phyloP scores from a whole-genome alignment of 371 early-diverging fungal genomes.

The Syncephalastrum sp. region DNA sequence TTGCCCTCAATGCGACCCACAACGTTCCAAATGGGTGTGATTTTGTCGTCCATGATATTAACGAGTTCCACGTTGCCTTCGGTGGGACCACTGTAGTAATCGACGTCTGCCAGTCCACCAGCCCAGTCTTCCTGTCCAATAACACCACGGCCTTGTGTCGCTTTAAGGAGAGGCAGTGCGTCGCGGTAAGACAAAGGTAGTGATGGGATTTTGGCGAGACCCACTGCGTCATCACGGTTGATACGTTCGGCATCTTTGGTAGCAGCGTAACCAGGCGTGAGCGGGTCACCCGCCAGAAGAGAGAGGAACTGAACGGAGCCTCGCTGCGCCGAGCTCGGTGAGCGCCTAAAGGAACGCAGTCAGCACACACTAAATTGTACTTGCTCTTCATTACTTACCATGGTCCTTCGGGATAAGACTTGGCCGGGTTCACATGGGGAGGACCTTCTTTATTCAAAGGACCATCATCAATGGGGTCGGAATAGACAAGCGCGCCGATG shows the following conservation, averaged over 20 bases:
- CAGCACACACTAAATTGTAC: background rate
- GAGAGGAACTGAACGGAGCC: slow-evolving; percentile 57
- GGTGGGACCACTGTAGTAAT: slow-evolving; percentile 60
- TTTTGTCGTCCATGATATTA: slow-evolving; percentile 54
- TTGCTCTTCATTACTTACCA: slow-evolving; percentile 26
- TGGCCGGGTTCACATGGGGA: slow-evolving; percentile 31
- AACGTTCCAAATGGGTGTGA: slow-evolving; percentile 65
- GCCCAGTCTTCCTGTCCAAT: slow-evolving; percentile 32
- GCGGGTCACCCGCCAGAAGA: slow-evolving; percentile 62
- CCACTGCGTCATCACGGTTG: slow-evolving; percentile 40
- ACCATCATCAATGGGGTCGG: slow-evolving; percentile 28
- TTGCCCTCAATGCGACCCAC: slow-evolving; percentile 58
- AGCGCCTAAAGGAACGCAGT: slow-evolving; percentile 21
- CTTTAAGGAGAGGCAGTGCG: slow-evolving; percentile 56
- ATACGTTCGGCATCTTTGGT: slow-evolving; percentile 53
- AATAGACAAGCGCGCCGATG: slow-evolving; percentile 52
- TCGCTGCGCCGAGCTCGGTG: slow-evolving; percentile 55
- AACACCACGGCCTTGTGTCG: slow-evolving; percentile 48
- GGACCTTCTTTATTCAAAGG: slow-evolving; percentile 29
- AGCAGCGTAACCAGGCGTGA: slow-evolving; percentile 64
- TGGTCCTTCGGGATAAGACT: slow-evolving; percentile 66
- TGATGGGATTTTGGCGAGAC: slow-evolving; percentile 61
- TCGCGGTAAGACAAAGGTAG: slow-evolving; percentile 67
- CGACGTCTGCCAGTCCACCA: slow-evolving; percentile 50
- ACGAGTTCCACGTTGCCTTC: slow-evolving; percentile 49